These are phyloP conservation scores for Apiotrichum sp. DNA, from an alignment of 1,284 basidiomycete genomes.

Conservation along the genomic window DNA sequence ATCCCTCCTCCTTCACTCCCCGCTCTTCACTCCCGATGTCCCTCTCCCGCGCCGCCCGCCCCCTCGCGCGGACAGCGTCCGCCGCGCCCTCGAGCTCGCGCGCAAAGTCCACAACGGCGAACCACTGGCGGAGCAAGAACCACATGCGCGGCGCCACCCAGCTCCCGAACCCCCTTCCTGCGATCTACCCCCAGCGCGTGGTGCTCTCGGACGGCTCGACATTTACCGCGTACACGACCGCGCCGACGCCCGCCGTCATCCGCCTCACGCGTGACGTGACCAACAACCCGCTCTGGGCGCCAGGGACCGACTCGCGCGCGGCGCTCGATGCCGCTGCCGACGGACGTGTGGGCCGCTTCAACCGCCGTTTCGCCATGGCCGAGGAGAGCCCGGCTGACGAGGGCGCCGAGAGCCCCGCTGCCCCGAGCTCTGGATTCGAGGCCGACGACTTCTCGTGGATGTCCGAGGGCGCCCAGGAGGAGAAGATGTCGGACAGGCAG, in stretches of 20 bases:
- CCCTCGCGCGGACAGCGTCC: constrained; percentile 6
- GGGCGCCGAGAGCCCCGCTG: background rate
- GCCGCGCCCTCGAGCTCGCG: constrained; percentile 21
- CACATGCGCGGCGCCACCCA: constrained; percentile 48
- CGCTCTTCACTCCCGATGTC: constrained; percentile 5
- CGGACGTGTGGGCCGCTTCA: constrained; percentile 73
- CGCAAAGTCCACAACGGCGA: constrained; percentile 14
- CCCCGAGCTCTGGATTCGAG: constrained; percentile 15
- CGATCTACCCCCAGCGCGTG: constrained; percentile 74
- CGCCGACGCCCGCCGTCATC: constrained; percentile 62
- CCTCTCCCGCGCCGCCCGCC: constrained; percentile 11
- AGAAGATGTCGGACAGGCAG: constrained; percentile 35
- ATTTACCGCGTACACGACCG: constrained; percentile 77
- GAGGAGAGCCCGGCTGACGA: no score
- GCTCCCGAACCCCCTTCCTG: constrained; percentile 72
- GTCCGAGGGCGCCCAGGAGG: constrained; percentile 44
- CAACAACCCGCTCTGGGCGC: constrained; percentile 70
- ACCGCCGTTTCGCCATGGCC: constrained; percentile 54
- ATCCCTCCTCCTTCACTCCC: no score
- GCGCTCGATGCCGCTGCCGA: constrained; percentile 59
- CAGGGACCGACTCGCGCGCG: constrained; percentile 47
- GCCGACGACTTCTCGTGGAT: constrained; percentile 44
- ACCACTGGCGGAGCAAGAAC: constrained; percentile 35
- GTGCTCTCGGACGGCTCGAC: constrained; percentile 79
- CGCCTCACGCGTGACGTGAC: constrained; percentile 74